Evolutionary conservation across 306 rosid genomes (phyloP), one percentile per base, ranked within the genome.

Genomic region (Trifolium dubium): DNA sequence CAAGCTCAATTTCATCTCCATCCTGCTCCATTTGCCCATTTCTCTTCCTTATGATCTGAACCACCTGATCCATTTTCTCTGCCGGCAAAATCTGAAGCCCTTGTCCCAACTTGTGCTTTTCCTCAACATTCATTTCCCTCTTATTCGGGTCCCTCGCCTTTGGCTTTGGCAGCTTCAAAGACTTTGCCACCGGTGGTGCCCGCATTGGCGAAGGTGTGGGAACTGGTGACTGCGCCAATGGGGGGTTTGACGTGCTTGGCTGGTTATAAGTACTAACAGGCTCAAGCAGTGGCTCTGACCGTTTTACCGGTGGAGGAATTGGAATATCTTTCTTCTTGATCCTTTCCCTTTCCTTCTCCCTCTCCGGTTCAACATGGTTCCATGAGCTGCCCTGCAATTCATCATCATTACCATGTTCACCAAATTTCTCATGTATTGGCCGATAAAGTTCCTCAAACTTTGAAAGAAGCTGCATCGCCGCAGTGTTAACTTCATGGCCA

Each of bases 1-100:
- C 99, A 6, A 95, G 93, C 89, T 95, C 99, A 46, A 95, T 95
- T 81, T 95, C 99, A 80, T 95, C 99, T 18, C 95, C 99, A 41
- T 95, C 99, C 75, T 95, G 99, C 86, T 82, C 92, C 84, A 95
- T 77, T 82, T 92, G 88, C 56, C 98, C 99, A 50, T 92, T 92
- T 43, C 99, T 90, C 86, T 86, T 95, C 79, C 86, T 85, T 59
- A 95, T 88, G 37, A 95, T 95, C 80, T 88, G 98, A 53, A 95
- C 90, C 35, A 95, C 99, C 64, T 95, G 99, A 4, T 92, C 99
- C 99, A 95, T 92, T 73, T 95, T 92, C 77, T 95, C 99, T 0
- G 88, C 80, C 0, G 99, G 99, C 83, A 95, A 81, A 55, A 91
- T 89, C 84, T 95, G 99, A 83, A 95, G 79, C 69, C 98, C 98